Evolutionary conservation across 2,329 filamentous ascomycete genomes (phyloP), one percentile per base, ranked within the genome.

Genomic region (Colletotrichum musae): DNA sequence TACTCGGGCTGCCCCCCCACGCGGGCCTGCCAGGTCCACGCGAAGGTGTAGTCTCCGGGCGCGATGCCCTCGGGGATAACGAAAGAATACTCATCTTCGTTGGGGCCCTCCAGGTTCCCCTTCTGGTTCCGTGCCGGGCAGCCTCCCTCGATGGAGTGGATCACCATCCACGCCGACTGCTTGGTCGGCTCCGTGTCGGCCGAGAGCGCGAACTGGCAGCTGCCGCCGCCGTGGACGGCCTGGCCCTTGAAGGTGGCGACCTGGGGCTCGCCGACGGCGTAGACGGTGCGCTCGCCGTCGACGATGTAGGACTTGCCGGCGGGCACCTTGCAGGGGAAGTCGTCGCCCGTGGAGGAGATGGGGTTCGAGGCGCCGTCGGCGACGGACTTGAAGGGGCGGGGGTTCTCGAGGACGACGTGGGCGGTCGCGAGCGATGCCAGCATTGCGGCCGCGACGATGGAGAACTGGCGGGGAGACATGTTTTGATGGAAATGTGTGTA

Each of bases 351-450:
- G 36, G 56, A 32, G 57, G 62, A 69, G 26, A 69, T 32, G 2
- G 66, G 62, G 43, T 67, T 61, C 18, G 67, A 66, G 6, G 62
- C 62, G 3, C 63, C 67, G 45, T 70, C 57, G 26, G 50, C 50
- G 39, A 67, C 57, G 39, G 47, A 70, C 39, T 67, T 70, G 51
- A 70, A 67, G 16, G 67, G 62, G 24, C 50, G 59, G 2, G 67
- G 63, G 51, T 67, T 67, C 51, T 67, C 67, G 28, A 70, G 67
- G 18, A 70, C 57, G 18, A 70, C 63, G 56, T 70, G 63, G 51
- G 50, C 67, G 5, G 32, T 39, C 2, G 16, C 48, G 16, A n/a
- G 41, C 10, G 63, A 67, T 52, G 45, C 56, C 45, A 70, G 45
- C 26, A 61, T n/a, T 43, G 63, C 48, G 16, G 36, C 32, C 10